Base-by-base conservation (phyloP, 2,329 filamentous ascomycete genomes). In the Davidsoniella virescens region DNA sequence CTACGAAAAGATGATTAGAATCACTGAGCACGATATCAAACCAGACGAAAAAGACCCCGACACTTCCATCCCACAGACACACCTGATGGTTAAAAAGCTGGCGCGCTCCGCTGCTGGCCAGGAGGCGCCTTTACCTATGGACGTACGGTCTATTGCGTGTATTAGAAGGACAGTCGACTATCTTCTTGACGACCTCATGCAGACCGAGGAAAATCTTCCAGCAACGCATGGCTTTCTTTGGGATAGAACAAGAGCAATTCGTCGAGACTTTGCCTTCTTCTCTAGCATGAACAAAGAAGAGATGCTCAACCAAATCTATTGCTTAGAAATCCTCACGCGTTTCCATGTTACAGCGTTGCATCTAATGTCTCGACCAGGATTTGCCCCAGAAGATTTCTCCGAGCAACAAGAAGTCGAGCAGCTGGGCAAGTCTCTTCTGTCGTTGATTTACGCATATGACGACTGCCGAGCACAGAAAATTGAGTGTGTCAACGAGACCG, bases 341-440 rank as follows among this genome's bases (percentile, higher is more conserved):
- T 82, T 83, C 52, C 80, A 84, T 59, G 78, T 79, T 39, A 75
- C 75, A 5, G 70, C 78, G 5, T 65, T 82, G 5, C 79, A 84
- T 59, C 69, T 80, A 40, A 67, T 83, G 47, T 78, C 76, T 0
- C 68, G 70, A 50, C 67, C 70, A 16, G 75, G 70, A 8, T 69
- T 75, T 44, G 69, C 70, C 1, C 68, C 72, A 1, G 72, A 78
- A 29, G 75, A 76, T 51, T 82, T 81, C 57, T 76, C 76, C 4
- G 75, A 80, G 56, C 77, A 80, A 55, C 79, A 82, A 58, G 80
- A 84, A 60, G 66, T 78, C 20, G 79, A 83, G 59, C 80, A 83
- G 58, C 67, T 84, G 14, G 73, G 75, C 37, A 81, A 82, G 57
- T 72, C 78, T 0, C 64, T 84, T 3, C 66, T 82, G 12, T 82